Evolutionary conservation across 192 early-diverging fungal genomes (phyloP), one percentile per base, ranked within the genome.

Genomic region (Coemansia sp.): DNA sequence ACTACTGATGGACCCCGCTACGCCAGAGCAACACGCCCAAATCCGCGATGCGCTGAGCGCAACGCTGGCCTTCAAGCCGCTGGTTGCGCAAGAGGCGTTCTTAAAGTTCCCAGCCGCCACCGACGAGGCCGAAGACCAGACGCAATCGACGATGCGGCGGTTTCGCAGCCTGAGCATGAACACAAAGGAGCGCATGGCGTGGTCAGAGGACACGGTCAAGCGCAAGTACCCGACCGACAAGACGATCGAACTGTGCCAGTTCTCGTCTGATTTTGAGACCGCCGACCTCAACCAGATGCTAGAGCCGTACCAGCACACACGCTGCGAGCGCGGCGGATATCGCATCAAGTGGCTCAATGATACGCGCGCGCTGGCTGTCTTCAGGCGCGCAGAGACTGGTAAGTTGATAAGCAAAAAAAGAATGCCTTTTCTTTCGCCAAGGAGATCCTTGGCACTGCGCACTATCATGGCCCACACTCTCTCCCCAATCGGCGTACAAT

Each of bases 311-410:
- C 79, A 85, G 76, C 84, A 85, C 74, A 58, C 78, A 60, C 73
- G 70, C 65, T 77, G 75, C 68, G 79, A 85, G 53, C 75, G 78
- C 60, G 84, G 84, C 20, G 84, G 84, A 3, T 85, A 85, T 62
- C 78, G 84, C 71, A 79, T 85, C 72, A 85, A 85, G 68, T 85
- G 84, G 84, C 84, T 85, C 46, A 71, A 76, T 73, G 79, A 85
- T 65, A 78, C 79, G 3, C 75, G 84, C 24, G 84, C 84, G 40
- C 73, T 85, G 38, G 84, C 79, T 9, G 76, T 81, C n/a, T 85
- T 85, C 78, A 78, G 83, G 49, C 78, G 83, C 29, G 65, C 71
- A 31, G 83, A 85, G 57, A 85, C 81, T 71, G 81, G 81, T 84
- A 84, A 34, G 71, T 74, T 29, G 36, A 11, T 33, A n/a, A n/a